Conservation (phyloP, 192 early-diverging fungal species). For the Fimicolochytrium jonesii region DNA sequence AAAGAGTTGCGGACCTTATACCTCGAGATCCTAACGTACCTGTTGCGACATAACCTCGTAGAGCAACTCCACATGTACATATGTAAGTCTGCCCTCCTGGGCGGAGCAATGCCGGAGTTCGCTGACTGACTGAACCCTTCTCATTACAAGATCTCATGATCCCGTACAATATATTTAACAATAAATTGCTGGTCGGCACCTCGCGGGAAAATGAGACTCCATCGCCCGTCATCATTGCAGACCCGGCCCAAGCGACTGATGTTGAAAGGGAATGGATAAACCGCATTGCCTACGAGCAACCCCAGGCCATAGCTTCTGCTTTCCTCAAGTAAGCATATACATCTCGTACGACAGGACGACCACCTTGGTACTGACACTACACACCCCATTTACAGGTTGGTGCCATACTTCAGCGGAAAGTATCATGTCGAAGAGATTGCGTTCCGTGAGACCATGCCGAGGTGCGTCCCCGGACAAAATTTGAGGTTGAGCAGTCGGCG, state of each 20-base stretch:
- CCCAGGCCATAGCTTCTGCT: slow-evolving; percentile 46
- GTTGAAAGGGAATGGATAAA: slow-evolving; percentile 47
- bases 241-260: slow-evolving; percentile 46
- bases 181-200: neutral
- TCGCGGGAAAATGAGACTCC: slow-evolving; percentile 1
- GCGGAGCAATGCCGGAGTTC: neutral
- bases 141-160: slow-evolving; percentile 23
- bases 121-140: neutral
- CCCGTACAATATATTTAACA: slow-evolving; percentile 10
- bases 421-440: slow-evolving; percentile 77
- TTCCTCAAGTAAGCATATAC: slow-evolving; percentile 51
- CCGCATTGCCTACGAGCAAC: slow-evolving; percentile 48
- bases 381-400: no score
- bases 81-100: slow-evolving; percentile 18
- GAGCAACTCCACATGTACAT: slow-evolving; percentile 72
- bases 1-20: slow-evolving; percentile 66
- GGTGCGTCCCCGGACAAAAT: neutral
- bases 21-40: slow-evolving; percentile 75
- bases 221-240: slow-evolving; percentile 35
- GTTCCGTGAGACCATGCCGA: slow-evolving; percentile 56
- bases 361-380: no score
- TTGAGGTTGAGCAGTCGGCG: neutral
- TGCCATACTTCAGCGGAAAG: slow-evolving; percentile 73
- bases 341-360: neutral
- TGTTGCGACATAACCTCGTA: slow-evolving; percentile 72